phyloP scores from a whole-genome alignment of 2,329 filamentous ascomycete species.

The Trichophyton rubrum region DNA sequence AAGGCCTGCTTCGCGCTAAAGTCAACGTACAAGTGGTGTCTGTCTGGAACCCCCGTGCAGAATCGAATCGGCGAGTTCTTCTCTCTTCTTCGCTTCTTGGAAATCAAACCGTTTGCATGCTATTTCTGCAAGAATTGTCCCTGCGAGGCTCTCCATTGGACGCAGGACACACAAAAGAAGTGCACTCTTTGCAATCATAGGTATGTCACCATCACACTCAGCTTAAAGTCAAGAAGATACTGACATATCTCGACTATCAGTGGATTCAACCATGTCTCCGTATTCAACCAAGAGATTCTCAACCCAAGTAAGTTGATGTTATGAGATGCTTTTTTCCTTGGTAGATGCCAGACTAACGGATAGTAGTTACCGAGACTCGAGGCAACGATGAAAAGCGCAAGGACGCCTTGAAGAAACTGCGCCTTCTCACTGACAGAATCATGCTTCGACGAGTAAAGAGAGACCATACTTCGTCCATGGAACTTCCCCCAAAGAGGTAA shows the following conservation, averaged over 20 bases:
- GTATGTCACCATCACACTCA: constrained; percentile 15
- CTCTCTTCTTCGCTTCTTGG: constrained; percentile 81
- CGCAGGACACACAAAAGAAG: constrained; percentile 55
- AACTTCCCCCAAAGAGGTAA: constrained; percentile 79
- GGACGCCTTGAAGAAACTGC: constrained; percentile 66
- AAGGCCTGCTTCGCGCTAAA: constrained; percentile 89
- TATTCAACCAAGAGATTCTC: constrained; percentile 90
- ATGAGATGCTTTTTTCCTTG: neutral
- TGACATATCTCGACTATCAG: constrained; percentile 19
- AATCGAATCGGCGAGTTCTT: constrained; percentile 97
- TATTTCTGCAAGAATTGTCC: constrained; percentile 85
- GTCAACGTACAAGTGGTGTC: constrained; percentile 83
- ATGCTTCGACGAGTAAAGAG: constrained; percentile 94
- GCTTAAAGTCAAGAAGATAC: neutral
- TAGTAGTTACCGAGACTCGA: constrained; percentile 45
- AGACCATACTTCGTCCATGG: constrained; percentile 88
- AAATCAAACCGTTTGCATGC: constrained; percentile 76
- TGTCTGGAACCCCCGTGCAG: constrained; percentile 88
- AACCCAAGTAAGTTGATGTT: constrained; percentile 48
- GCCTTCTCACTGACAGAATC: constrained; percentile 78
- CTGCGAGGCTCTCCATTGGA: constrained; percentile 76
- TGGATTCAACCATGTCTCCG: constrained; percentile 57
- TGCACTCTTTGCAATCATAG: constrained; percentile 58
- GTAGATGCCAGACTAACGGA: neutral
- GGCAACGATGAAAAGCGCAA: constrained; percentile 42